Evolutionary conservation across 2,329 filamentous ascomycete genomes (phyloP), one percentile per base, ranked within the genome.

Genomic region (Basipetospora chlamydospora): DNA sequence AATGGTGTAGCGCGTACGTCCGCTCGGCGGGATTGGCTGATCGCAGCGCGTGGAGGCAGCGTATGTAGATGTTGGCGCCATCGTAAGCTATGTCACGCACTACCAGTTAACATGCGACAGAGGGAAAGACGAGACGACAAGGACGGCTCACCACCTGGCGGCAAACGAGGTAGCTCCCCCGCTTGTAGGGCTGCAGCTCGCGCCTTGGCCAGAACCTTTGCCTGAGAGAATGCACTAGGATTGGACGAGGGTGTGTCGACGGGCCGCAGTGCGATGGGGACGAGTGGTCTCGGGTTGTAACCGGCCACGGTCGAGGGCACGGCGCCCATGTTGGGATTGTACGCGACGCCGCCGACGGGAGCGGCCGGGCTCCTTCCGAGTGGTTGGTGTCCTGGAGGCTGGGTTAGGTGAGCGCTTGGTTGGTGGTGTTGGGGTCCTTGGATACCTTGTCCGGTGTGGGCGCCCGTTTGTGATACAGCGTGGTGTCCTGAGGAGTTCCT

Each of bases 11-110:
- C 0, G 86, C 88, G 57, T 92, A 96, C n/a, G 84, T 77, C 48
- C 95, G 81, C 52, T 98, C 88, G 10, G 77, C 70, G 3, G 71
- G 70, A 18, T 93, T 73, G 3, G 75, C 74, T 11, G 85, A 94
- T 43, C 82, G 80, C 18, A 98, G 62, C 4, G 87, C 79, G 46
- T 87, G 77, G 26, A 93, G 69, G 43, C 85, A 92, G 29, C 87
- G 78, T 33, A 88, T 79, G 51, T 95, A 96, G 44, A 95, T 94
- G 50, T 92, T 90, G 2, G 83, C 82, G 1, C 83, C 83, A 42
- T 81, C 76, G 46, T 77, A 80, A 46, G 59, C 63, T 65, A 43
- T 3, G 18, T 11, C 11, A 15, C 10, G 22, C 22, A 11, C 22
- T 6, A 23, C 11, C 11, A 23, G 22, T 23, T 11, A 23, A 11